phyloP scores from a whole-genome alignment of 176 grass and related monocot species.

The Raddia distichophylla region DNA sequence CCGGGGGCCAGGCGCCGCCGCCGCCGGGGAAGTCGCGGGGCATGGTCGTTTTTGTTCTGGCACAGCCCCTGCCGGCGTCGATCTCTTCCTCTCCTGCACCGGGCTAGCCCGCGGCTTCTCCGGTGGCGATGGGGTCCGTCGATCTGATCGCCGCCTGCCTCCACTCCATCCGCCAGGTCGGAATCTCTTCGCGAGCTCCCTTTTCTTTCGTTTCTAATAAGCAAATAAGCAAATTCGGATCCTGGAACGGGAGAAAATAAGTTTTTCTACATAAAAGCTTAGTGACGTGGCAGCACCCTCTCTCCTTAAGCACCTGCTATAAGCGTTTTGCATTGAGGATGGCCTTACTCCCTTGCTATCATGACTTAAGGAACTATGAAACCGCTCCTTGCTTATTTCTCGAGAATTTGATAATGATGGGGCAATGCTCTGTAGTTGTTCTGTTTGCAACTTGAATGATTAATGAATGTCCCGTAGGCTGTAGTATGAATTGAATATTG shows the following conservation, averaged over 20 bases:
- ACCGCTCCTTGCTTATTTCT: neutral
- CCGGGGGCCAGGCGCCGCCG: too few species aligned
- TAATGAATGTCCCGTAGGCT: neutral
- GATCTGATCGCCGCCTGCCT: slow-evolving; percentile 84
- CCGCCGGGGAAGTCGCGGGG: too few species aligned
- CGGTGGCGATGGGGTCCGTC: slow-evolving; percentile 61
- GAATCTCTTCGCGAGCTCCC: too few species aligned
- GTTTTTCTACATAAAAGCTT: too few species aligned
- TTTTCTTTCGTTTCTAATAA: too few species aligned
- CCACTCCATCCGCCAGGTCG: slow-evolving; percentile 81
- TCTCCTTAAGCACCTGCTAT: too few species aligned
- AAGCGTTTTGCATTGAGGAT: too few species aligned
- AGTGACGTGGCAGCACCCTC: too few species aligned
- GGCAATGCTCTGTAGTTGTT: neutral
- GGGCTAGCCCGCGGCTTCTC: too few species aligned
- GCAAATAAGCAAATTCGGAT: neutral
- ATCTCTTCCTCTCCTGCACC: too few species aligned
- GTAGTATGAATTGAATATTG: neutral
- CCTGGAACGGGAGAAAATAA: neutral
- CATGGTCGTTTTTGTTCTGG: too few species aligned
- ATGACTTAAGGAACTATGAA: neutral
- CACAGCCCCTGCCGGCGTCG: too few species aligned
- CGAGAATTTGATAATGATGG: neutral
- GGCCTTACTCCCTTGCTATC: slow-evolving; percentile 7
- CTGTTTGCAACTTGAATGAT: neutral